Percentiles rank a stretch among this genome's conserved stretches.
Evolutionary conservation across 169 alveolate species (phyloP).

Genomic region (Plasmodium ovale): DNA sequence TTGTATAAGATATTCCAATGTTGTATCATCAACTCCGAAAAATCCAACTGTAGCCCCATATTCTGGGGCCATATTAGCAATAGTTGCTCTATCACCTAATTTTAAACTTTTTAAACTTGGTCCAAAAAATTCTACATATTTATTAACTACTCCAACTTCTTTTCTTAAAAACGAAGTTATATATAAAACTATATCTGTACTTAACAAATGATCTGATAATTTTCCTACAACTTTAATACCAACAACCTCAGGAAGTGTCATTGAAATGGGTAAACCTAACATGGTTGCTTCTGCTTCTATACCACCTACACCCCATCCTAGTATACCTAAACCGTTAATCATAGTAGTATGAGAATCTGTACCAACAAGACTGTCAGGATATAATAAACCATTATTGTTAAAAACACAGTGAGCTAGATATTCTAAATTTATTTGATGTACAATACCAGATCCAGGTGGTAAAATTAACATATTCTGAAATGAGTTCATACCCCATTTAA

Average conservation of each 20-base stretch:
- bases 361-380: constrained; percentile 97
- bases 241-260: constrained; percentile 97
- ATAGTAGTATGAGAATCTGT: constrained; percentile 98
- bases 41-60: constrained; percentile 98
- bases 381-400: constrained; percentile 85
- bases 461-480: constrained; percentile 94
- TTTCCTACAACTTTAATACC: constrained; percentile 95
- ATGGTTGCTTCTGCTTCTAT: constrained; percentile 99
- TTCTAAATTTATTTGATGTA: constrained; percentile 94
- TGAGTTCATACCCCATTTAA: constrained; percentile 97
- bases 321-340: constrained; percentile 97
- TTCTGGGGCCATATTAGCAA: constrained; percentile 98
- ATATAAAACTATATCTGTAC: constrained; percentile 96
- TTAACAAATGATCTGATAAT: constrained; percentile 89
- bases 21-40: constrained; percentile 95
- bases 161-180: constrained; percentile 91
- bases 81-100: constrained; percentile 95
- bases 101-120: constrained; percentile 91
- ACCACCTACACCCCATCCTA: constrained; percentile 98
- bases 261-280: constrained; percentile 97
- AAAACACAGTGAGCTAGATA: constrained; percentile 88
- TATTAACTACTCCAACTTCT: constrained; percentile 97
- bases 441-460: constrained; percentile 98
- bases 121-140: constrained; percentile 96
- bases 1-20: constrained; percentile 90